phyloP scores from a whole-genome alignment of 257 asterid species.

The Solanum neorickii region DNA sequence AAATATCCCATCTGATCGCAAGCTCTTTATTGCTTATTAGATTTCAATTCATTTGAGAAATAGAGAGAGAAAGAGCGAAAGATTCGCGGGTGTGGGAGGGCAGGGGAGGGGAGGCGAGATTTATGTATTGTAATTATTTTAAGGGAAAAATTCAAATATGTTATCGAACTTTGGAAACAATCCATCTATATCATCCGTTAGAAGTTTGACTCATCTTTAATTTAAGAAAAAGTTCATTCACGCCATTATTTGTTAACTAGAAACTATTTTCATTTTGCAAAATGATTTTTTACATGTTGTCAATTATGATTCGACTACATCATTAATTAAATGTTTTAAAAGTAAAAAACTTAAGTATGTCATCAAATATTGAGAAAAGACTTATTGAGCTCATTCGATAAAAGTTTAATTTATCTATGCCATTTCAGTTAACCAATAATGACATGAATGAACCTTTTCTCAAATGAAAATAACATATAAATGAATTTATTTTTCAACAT shows the following conservation, averaged over 20 bases:
- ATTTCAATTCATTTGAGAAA: not conserved
- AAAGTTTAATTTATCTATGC: no score
- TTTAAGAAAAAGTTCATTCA: not conserved
- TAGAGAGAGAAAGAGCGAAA: not conserved
- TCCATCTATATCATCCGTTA: not conserved
- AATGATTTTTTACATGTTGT: not conserved
- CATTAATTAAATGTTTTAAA: no score
- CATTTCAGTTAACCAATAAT: not conserved
- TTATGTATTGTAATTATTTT: not conserved
- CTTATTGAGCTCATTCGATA: not conserved
- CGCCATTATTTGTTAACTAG: not conserved
- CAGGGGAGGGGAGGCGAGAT: not conserved
- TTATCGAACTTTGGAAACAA: no score
- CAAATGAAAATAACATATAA: no score
- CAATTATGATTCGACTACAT: not conserved
- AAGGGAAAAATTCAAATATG: not conserved
- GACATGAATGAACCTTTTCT: accelerated
- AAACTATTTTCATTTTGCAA: no score
- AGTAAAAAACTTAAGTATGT: not conserved
- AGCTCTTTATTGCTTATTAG: not conserved
- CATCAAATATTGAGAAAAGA: not conserved
- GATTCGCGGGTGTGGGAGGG: not conserved
- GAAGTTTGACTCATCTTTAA: not conserved
- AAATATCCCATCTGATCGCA: no score
- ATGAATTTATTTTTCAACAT: no score